These are phyloP conservation scores for Cutaneotrichosporon spelunceum DNA, from an alignment of 1,284 basidiomycete genomes.

Conservation along the genomic window DNA sequence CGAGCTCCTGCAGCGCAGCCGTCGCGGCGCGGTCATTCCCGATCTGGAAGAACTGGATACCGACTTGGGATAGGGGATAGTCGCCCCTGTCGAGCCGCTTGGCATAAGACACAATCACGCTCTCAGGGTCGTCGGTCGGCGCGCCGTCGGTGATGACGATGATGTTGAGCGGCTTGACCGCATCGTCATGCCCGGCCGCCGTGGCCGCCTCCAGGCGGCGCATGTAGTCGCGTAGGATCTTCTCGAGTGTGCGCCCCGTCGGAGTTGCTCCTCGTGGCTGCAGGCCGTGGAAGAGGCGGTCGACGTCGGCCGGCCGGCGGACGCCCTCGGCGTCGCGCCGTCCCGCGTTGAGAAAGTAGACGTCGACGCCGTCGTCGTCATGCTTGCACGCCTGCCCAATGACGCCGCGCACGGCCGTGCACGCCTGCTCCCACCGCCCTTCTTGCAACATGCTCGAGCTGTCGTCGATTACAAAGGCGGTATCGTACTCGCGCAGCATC, in stretches of 20 bases:
- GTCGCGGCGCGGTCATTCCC: slow-evolving; percentile 43
- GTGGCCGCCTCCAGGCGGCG: slow-evolving; percentile 32
- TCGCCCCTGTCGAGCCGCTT: slow-evolving; percentile 46
- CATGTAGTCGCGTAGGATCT: slow-evolving; percentile 47
- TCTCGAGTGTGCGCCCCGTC: slow-evolving; percentile 41
- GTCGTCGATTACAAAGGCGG: slow-evolving; percentile 49
- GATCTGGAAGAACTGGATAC: slow-evolving; percentile 52
- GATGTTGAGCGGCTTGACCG: slow-evolving; percentile 35
- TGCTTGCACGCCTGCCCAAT: slow-evolving; percentile 33
- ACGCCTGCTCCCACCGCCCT: slow-evolving; percentile 42
- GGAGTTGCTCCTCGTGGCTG: slow-evolving; percentile 44
- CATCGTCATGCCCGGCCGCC: slow-evolving; percentile 1
- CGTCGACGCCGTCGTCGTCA: slow-evolving; percentile 44
- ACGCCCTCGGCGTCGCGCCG: slow-evolving; percentile 35
- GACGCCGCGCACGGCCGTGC: slow-evolving; percentile 40
- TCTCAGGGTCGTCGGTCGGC: slow-evolving; percentile 42
- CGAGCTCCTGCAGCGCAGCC: slow-evolving; percentile 46
- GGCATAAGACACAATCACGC: slow-evolving; percentile 37
- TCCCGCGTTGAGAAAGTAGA: slow-evolving; percentile 49
- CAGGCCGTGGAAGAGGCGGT: slow-evolving; percentile 45
- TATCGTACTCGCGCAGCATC: slow-evolving; percentile 46
- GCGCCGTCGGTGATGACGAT: slow-evolving; percentile 45
- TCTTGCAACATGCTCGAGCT: slow-evolving; percentile 41
- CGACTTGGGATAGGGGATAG: slow-evolving; percentile 51
- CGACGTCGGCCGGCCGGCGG: slow-evolving; percentile 40